These are phyloP conservation scores for Cornus controversa DNA, from an alignment of 148 eudicot genomes.

Conservation along the genomic window DNA sequence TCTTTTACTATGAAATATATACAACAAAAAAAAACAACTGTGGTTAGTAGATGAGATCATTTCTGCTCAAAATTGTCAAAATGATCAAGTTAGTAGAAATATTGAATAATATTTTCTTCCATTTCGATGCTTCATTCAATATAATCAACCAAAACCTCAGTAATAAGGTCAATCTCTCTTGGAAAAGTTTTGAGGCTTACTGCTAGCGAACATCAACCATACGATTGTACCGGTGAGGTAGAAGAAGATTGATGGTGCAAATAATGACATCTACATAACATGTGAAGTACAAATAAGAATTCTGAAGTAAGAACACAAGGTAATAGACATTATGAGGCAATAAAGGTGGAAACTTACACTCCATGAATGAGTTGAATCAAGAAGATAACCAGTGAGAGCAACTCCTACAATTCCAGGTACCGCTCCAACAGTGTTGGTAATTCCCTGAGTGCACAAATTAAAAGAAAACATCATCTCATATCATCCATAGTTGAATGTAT, in stretches of 20 bases:
- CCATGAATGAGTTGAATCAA: conserved; percentile 97
- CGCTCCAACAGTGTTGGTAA: conserved; percentile 92
- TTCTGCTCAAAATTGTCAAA: conserved; percentile 18
- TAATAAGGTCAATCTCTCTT: conserved; percentile 28
- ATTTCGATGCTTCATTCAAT: neutral
- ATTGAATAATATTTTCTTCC: neutral
- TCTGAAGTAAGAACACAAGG: neutral
- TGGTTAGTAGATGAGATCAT: neutral
- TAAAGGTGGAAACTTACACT: conserved; percentile 51
- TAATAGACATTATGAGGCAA: neutral
- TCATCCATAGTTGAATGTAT: neutral
- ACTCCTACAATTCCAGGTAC: conserved; percentile 96
- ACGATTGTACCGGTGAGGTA: conserved; percentile 90
- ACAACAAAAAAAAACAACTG: neutral
- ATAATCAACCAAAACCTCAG: conserved; percentile 5
- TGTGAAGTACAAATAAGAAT: neutral
- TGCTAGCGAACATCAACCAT: conserved; percentile 92
- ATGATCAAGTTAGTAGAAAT: conserved; percentile 15
- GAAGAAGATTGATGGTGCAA: conserved; percentile 97
- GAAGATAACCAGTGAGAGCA: conserved; percentile 93
- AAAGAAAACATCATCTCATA: conserved; percentile 1
- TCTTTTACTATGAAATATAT: neutral
- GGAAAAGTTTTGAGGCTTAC: conserved; percentile 81
- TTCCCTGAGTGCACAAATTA: conserved; percentile 54
- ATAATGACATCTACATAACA: conserved; percentile 57